A percentile compares a stretch with the other conserved stretches of the same genome.
These are phyloP conservation scores for Xylariaceae sp. DNA, from an alignment of 2,329 filamentous ascomycete genomes.

Conservation along the genomic window DNA sequence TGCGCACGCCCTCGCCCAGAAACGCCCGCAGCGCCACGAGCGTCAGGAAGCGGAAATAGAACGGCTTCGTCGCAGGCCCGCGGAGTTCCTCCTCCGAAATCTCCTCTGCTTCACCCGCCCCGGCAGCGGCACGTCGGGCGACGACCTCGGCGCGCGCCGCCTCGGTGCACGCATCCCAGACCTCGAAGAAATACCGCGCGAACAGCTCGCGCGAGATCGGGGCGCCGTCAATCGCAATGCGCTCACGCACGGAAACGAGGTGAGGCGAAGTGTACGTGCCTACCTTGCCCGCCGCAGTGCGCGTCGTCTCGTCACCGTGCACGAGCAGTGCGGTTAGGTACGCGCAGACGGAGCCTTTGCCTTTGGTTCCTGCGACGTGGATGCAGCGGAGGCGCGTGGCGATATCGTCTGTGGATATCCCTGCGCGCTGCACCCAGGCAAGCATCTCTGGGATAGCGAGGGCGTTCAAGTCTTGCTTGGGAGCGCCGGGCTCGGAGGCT, in stretches of 20 bases:
- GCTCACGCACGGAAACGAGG: slow-evolving; percentile 74
- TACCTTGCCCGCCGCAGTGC: slow-evolving; percentile 38
- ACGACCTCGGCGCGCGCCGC: slow-evolving; percentile 31
- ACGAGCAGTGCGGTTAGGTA: slow-evolving; percentile 60
- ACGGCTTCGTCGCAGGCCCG: slow-evolving; percentile 65
- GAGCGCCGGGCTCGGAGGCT: slow-evolving; percentile 42
- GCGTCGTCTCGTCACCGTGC: slow-evolving; percentile 12
- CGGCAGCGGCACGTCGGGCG: background rate
- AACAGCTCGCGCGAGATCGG: slow-evolving; percentile 66
- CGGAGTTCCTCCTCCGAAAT: slow-evolving; percentile 41
- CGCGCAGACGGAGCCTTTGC: slow-evolving; percentile 84
- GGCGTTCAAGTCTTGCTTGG: slow-evolving; percentile 54
- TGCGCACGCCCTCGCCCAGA: slow-evolving; percentile 65
- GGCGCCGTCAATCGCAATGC: slow-evolving; percentile 72
- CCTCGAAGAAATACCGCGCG: slow-evolving; percentile 72
- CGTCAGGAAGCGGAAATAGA: slow-evolving; percentile 89
- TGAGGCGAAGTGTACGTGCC: slow-evolving; percentile 86
- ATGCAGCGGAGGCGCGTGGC: slow-evolving; percentile 43
- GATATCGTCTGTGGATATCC: slow-evolving; percentile 55
- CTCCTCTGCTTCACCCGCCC: slow-evolving; percentile 26
- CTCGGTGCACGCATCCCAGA: slow-evolving; percentile 62
- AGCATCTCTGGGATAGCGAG: slow-evolving; percentile 76
- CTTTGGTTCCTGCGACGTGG: slow-evolving; percentile 90
- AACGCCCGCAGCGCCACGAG: slow-evolving; percentile 85
- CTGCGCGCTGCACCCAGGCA: slow-evolving; percentile 68